These are phyloP conservation scores for Botrytis medusae DNA, from an alignment of 2,329 filamentous ascomycete species.

Conservation along the genomic window DNA sequence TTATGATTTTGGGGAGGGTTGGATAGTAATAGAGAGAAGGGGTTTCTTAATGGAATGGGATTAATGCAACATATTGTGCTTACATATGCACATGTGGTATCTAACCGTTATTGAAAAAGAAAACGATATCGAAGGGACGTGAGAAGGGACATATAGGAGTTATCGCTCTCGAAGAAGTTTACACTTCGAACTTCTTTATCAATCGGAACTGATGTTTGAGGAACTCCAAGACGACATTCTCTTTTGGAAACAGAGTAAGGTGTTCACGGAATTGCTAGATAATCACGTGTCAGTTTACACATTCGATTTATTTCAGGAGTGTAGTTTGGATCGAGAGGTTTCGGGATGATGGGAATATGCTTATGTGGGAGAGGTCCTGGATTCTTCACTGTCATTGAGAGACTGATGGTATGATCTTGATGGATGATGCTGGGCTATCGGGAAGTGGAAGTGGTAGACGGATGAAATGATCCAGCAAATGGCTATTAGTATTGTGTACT, in stretches of 20 bases:
- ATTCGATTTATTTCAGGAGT: neutral
- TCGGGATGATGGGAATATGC: neutral
- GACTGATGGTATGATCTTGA: neutral
- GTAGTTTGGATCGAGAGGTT: neutral
- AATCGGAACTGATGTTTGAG: neutral
- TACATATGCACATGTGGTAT: neutral
- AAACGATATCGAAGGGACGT: neutral
- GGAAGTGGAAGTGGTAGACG: neutral
- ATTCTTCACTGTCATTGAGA: neutral
- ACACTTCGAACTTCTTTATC: accelerated
- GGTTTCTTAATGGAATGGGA: neutral
- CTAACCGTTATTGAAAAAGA: neutral
- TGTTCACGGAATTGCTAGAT: neutral
- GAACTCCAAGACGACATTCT: neutral
- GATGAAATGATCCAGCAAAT: neutral
- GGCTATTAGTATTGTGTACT: neutral
- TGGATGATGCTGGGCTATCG: neutral
- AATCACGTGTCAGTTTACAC: neutral
- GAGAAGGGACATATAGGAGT: neutral
- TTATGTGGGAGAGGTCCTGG: neutral
- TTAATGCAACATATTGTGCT: neutral
- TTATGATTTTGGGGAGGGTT: neutral
- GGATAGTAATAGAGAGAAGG: neutral
- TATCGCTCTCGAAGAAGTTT: too few relatives aligned
- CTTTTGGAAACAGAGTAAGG: neutral